A percentile compares a stretch with the other conserved stretches of the same genome.
Evolutionary conservation across 805 yeast species (phyloP).

Genomic region (Saturnispora besseyi): DNA sequence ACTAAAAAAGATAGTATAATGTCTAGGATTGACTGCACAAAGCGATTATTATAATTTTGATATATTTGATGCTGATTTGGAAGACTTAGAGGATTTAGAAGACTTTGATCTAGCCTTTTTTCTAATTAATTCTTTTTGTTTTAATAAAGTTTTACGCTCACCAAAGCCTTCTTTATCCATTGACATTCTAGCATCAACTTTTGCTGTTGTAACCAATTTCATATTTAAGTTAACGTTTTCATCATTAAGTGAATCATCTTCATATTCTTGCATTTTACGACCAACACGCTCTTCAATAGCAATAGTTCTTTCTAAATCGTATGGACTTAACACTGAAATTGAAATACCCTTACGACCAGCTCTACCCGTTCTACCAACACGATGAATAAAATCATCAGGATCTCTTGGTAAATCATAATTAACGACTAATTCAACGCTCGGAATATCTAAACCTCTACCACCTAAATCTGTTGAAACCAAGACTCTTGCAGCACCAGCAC

Average conservation of each 20-base stretch:
- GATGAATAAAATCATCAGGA: conserved; percentile 73
- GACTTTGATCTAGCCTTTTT: background rate
- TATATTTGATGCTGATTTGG: background rate
- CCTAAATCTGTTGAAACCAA: conserved; percentile 92
- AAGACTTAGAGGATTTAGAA: background rate
- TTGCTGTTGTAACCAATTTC: conserved; percentile 66
- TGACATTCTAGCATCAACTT: conserved; percentile 83
- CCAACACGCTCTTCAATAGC: conserved; percentile 82
- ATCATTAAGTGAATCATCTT: conserved; percentile 61
- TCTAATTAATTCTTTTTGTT: conserved; percentile 13
- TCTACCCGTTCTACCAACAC: conserved; percentile 97
- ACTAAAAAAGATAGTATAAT: too few relatives aligned
- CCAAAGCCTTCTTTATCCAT: conserved; percentile 92
- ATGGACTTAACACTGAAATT: conserved; percentile 73
- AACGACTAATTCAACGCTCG: conserved; percentile 66
- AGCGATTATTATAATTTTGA: background rate
- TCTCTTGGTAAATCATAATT: conserved; percentile 79
- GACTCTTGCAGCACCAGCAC: conserved; percentile 90
- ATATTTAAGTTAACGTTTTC: conserved; percentile 62
- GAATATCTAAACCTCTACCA: conserved; percentile 84
- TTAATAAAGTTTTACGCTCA: conserved; percentile 33
- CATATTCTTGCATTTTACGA: conserved; percentile 69
- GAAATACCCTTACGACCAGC: conserved; percentile 89
- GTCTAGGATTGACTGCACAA: background rate
- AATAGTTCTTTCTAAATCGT: conserved; percentile 71